These are phyloP conservation scores for Tetrahymena elliotti DNA, from an alignment of 73 alveolate genomes.

Conservation along the genomic window DNA sequence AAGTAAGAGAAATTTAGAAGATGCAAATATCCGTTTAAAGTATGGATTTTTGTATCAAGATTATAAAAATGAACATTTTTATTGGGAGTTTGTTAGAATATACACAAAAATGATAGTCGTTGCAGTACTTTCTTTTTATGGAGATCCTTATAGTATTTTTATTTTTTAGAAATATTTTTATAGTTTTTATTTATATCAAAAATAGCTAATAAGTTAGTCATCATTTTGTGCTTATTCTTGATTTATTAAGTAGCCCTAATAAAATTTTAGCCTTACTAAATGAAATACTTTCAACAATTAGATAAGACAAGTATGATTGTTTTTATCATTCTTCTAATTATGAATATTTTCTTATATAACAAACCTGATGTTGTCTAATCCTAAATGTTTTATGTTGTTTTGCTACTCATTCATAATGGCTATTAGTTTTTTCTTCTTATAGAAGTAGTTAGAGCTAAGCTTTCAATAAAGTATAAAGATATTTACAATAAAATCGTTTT, in stretches of 20 bases:
- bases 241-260: neutral
- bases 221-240: neutral
- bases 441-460: neutral
- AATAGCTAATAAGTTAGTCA: neutral
- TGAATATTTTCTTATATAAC: neutral
- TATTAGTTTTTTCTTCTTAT: neutral
- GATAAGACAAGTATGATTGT: neutral
- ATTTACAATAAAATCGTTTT: neutral
- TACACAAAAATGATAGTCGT: neutral
- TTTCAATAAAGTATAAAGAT: neutral
- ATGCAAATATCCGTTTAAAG: neutral
- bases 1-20: neutral
- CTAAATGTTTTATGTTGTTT: neutral
- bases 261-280: neutral
- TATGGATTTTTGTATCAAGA: constrained; percentile 1
- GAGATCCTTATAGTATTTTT: neutral
- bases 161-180: neutral
- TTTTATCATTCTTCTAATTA: neutral
- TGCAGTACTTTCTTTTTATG: neutral
- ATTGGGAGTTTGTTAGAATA: constrained; percentile 5
- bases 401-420: neutral
- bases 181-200: neutral
- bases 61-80: neutral
- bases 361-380: neutral
- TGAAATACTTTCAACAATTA: neutral